These are phyloP conservation scores for Wolfiporia cocos DNA, from an alignment of 1,284 basidiomycete genomes.

Conservation along the genomic window DNA sequence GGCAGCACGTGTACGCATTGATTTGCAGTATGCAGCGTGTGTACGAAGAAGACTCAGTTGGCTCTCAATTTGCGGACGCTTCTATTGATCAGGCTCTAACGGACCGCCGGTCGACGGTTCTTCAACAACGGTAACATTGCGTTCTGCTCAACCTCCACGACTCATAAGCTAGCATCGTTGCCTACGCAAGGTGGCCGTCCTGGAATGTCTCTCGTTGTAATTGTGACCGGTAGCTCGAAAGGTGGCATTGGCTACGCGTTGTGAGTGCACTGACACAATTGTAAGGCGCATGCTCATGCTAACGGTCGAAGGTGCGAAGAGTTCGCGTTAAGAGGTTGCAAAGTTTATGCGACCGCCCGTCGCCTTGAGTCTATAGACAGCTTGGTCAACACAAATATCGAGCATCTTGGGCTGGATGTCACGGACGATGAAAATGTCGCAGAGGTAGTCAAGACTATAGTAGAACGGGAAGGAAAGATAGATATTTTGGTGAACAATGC, in stretches of 20 bases:
- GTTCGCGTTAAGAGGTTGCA: constrained; percentile 27
- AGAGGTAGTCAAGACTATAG: constrained; percentile 19
- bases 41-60: too few relatives aligned
- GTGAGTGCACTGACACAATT: constrained; percentile 34
- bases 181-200: too few relatives aligned
- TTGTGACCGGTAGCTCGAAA: constrained; percentile 63
- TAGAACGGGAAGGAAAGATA: constrained; percentile 19
- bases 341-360: constrained; percentile 35
- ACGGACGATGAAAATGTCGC: constrained; percentile 21
- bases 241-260: constrained; percentile 67
- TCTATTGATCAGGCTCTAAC: too few relatives aligned
- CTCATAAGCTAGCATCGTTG: too few relatives aligned
- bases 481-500: constrained; percentile 28
- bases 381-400: constrained; percentile 21
- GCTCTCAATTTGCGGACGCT: too few relatives aligned
- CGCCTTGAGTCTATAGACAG: constrained; percentile 27
- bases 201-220: too few relatives aligned
- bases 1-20: too few relatives aligned
- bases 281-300: neutral
- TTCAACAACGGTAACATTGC: too few relatives aligned
- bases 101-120: too few relatives aligned
- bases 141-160: too few relatives aligned
- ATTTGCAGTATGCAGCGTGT: too few relatives aligned
- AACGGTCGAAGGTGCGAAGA: constrained; percentile 24
- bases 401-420: constrained; percentile 25